Evolutionary conservation across 164 flowering plant species (phyloP).

Genomic region (Chloranthus sessilifolius): DNA sequence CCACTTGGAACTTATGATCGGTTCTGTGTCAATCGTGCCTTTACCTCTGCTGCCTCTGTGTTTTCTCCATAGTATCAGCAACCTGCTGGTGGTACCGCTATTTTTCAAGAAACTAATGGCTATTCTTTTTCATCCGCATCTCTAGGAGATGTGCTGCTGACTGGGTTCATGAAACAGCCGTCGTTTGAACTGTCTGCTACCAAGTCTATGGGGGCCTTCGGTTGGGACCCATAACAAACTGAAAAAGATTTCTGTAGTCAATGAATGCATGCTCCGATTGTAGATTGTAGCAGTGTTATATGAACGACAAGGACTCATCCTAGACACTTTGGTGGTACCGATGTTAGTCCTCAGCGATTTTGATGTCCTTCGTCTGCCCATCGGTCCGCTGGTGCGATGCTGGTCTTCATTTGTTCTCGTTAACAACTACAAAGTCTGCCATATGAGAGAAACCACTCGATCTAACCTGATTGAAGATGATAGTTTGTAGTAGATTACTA

Average conservation of each 20-base stretch:
- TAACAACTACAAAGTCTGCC: not conserved
- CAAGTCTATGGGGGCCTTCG: conserved; percentile 9
- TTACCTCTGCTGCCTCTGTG: not conserved
- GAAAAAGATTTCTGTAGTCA: conserved; percentile 2
- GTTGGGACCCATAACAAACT: conserved; percentile 10
- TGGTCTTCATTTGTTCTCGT: conserved; percentile 1
- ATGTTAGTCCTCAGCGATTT: not conserved
- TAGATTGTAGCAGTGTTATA: conserved; percentile 4
- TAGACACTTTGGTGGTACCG: not conserved
- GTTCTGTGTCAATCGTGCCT: conserved; percentile 3
- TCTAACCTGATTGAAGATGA: not conserved
- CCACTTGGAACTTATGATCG: conserved; percentile 1
- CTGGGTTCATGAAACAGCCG: conserved; percentile 8
- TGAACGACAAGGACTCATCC: conserved; percentile 3
- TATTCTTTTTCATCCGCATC: conserved; percentile 2
- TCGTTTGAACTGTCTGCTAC: conserved; percentile 5
- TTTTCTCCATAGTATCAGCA: conserved; percentile 5
- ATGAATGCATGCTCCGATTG: conserved; percentile 4
- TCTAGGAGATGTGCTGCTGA: not conserved
- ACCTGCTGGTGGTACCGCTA: conserved; percentile 2
- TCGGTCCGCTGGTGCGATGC: not conserved
- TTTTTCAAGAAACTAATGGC: conserved; percentile 4
- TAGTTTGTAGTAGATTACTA: not conserved
- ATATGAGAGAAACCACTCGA: not conserved
- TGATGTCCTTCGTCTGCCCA: not conserved